Base-by-base conservation (phyloP, 345 rosid genomes). In the Linum tenue region DNA sequence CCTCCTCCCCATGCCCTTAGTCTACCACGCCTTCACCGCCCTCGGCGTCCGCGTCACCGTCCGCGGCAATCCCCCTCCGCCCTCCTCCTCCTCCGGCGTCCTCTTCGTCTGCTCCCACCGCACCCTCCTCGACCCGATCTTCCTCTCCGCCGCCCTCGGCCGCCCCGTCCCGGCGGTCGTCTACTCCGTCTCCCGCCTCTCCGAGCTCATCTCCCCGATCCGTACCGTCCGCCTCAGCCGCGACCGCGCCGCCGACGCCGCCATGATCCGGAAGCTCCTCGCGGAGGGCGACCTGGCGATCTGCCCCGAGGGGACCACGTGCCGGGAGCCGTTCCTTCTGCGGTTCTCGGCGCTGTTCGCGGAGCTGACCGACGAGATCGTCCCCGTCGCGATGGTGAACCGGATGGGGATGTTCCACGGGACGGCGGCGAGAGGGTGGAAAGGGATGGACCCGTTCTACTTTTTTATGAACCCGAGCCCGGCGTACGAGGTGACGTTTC, bases 71-170 rank as follows among this genome's bases (percentile, higher is more conserved):
- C 60, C 60, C 9, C 60, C 60, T 9, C 60, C 60, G 37, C 60
- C 16, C 59, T 31, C 31, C 31, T 2, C 59, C 16, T 7, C 1
- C 44, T 0, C 38, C 60, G 60, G 60, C 60, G 60, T 57, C 35
- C 35, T 57, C 31, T 57, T 57, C 38, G 38, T 57, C 37, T 57
- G 60, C 60, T 57, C 60, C 60, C 60, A 57, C 60, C 60, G 60
- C 37, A 57, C 60, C 60, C 60, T 57, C 53, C 53, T 48, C 11
- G 53, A 48, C 14, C 53, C 53, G 14, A 48, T 48, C 53, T 48
- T 48, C 53, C 53, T 48, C 53, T 48, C 53, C 53, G 14, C 53
- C 53, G 53, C 53, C 53, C 15, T 48, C 11, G 53, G 53, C 11
- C 53, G 53, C 53, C 53, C 53, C 53, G 14, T 15, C 11, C 9